Conservation (phyloP, 768 basidiomycete genomes). For the Termitomyces sp. region DNA sequence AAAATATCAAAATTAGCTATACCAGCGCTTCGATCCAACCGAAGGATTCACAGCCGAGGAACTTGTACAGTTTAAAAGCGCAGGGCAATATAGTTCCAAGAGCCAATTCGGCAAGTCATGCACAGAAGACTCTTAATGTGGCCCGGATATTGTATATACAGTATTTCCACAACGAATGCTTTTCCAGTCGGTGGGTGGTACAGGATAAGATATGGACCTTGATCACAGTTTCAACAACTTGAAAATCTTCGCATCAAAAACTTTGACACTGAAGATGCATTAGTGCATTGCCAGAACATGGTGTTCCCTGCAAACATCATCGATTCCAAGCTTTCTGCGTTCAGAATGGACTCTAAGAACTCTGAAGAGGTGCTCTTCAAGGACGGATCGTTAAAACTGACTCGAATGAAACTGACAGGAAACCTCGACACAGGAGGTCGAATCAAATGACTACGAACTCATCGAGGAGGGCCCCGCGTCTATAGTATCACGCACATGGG, state of each 20-base stretch:
- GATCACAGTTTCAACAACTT: not conserved
- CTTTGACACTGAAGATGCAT: not conserved
- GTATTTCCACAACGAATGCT: no score
- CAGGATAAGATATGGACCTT: no score
- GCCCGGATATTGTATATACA: no score
- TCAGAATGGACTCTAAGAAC: not conserved
- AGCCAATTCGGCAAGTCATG: no score
- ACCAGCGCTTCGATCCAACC: no score
- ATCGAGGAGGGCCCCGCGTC: conserved; percentile 42
- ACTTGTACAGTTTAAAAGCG: not conserved
- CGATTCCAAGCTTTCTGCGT: not conserved
- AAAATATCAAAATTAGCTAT: no score
- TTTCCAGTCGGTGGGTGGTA: no score
- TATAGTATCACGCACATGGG: conserved; percentile 34
- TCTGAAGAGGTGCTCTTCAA: not conserved
- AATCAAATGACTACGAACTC: conserved; percentile 25
- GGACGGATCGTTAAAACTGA: not conserved
- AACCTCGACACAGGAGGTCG: not conserved
- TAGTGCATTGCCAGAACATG: not conserved
- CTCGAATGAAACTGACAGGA: not conserved
- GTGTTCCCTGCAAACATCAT: not conserved
- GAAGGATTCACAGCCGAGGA: no score
- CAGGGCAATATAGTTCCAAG: no score
- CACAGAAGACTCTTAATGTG: no score
- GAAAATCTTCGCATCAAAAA: not conserved